Conservation (phyloP, 441 rosid genomes). For the California macrophylla region DNA sequence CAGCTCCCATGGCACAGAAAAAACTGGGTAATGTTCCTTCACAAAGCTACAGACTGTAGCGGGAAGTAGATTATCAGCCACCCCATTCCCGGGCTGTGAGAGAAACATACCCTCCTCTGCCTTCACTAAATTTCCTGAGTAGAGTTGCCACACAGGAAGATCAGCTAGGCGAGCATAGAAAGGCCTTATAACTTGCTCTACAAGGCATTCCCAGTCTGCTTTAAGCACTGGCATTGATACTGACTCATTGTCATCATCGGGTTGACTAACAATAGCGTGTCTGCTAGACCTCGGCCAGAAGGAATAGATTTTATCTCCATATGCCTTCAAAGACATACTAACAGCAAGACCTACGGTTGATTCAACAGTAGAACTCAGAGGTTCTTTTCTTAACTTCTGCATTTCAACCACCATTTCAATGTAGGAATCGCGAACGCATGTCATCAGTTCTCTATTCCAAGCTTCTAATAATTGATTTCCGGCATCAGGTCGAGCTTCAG, state of each 20-base stretch:
- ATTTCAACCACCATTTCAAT: conserved; percentile 84
- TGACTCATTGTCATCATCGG: conserved; percentile 26
- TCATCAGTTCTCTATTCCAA: conserved; percentile 92
- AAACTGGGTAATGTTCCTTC: conserved; percentile 91
- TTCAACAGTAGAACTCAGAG: conserved; percentile 52
- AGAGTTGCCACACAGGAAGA: conserved; percentile 95
- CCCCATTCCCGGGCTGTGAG: conserved; percentile 82
- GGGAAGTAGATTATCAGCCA: conserved; percentile 75
- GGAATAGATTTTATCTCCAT: conserved; percentile 66
- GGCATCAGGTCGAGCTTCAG: conserved; percentile 44
- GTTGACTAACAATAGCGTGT: conserved; percentile 26
- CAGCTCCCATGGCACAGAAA: conserved; percentile 94
- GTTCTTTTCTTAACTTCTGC: conserved; percentile 71
- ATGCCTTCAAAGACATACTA: conserved; percentile 56
- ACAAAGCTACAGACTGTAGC: conserved; percentile 92
- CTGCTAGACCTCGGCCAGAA: conserved; percentile 86
- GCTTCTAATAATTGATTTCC: conserved; percentile 83
- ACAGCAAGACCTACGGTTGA: conserved; percentile 41
- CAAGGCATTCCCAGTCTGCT: conserved; percentile 75
- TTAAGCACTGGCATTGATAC: conserved; percentile 31
- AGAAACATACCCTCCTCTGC: conserved; percentile 98
- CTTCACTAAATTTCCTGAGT: conserved; percentile 85
- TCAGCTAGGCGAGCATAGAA: conserved; percentile 79
- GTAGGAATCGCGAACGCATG: conserved; percentile 86
- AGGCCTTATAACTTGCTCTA: conserved; percentile 78